Base-by-base conservation (phyloP, 1,284 basidiomycete species). In the Apiotrichum laibachii region DNA sequence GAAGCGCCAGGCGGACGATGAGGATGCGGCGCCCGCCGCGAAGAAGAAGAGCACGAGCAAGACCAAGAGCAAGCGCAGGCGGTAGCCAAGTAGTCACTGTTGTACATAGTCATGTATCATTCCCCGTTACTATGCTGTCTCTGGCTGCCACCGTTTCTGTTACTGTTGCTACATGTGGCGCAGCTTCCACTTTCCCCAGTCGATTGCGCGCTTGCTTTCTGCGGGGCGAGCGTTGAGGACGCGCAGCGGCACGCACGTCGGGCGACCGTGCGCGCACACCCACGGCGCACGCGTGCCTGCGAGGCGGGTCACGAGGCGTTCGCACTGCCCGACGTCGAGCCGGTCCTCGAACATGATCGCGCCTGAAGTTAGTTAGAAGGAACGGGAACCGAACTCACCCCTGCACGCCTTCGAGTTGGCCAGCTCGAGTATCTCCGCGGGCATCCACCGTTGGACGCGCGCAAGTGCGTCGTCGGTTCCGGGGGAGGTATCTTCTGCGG, bases 281-380 rank as follows among this genome's bases (percentile, higher is more conserved):
- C 95, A 96, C 1, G 94, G 93, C 67, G 90, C 88, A 3, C 83
- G 81, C 1, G 90, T 90, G 59, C 82, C 72, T 5, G 86, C 82
- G 22, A 97, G 81, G 64, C 86, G 82, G 8, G 71, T 66, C 40
- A 97, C 80, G 43, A 98, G 82, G 34, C 82, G 81, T 65, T 82
- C 72, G 72, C 90, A 90, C 71, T 95, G 90, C 39, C 83, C 81
- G 4, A 77, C 56, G 18, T 80, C 84, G 50, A 98, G 81, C 1
- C 80, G 62, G 72, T 97, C 94, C 67, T 92, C 93, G 81, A 98
- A 98, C 94, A 98, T 97, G 76, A 96, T 89, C 0, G 93, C 91
- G 50, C 90, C 91, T 93, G 71, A 10, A 8, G 55, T 57, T 11
- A 8, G 55, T 57, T 26, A 67, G 53, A 22, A 49, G 50, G 16